A percentile compares a stretch with the other conserved stretches of the same genome.
Evolutionary conservation across 2,329 filamentous ascomycete genomes (phyloP).

Genomic region (Phaeoacremonium minimum): DNA sequence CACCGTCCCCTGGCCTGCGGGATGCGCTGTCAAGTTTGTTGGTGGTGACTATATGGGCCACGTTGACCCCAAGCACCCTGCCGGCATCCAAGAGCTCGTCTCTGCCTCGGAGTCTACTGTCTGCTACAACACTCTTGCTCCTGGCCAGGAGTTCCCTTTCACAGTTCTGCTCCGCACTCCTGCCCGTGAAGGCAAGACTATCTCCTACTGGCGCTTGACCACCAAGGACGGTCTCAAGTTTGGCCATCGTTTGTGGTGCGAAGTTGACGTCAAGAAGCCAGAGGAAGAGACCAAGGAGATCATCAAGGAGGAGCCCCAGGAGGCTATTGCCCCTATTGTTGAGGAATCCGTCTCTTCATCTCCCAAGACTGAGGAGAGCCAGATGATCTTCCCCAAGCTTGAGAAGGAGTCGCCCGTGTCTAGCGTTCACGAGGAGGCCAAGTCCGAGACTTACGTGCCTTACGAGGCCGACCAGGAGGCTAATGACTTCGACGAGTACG

Average conservation of each 20-base stretch:
- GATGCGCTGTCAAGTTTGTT: constrained; percentile 85
- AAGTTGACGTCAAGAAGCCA: constrained; percentile 64
- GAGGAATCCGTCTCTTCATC: constrained; percentile 25
- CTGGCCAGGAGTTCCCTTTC: constrained; percentile 75
- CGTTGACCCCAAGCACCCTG: constrained; percentile 73
- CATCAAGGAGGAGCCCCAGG: constrained; percentile 9
- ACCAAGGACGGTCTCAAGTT: constrained; percentile 76
- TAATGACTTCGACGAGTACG: constrained; percentile 46
- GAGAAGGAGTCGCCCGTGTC: constrained; percentile 87
- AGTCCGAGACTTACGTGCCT: constrained; percentile 49
- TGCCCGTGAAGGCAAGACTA: constrained; percentile 68
- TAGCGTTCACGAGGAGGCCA: constrained; percentile 64
- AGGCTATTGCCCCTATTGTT: constrained; percentile 9
- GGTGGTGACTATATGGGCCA: constrained; percentile 97
- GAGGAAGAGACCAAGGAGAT: constrained; percentile 20
- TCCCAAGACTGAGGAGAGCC: constrained; percentile 61
- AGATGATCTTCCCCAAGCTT: constrained; percentile 95
- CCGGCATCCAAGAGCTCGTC: constrained; percentile 71
- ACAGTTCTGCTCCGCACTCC: constrained; percentile 82
- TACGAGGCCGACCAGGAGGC: constrained; percentile 26
- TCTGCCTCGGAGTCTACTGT: constrained; percentile 80
- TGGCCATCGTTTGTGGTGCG: constrained; percentile 93
- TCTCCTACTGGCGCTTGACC: constrained; percentile 96
- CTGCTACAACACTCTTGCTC: constrained; percentile 62
- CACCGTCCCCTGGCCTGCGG: constrained; percentile 74